Base-by-base conservation (phyloP, 306 rosid species). In the Vigna unguiculata region DNA sequence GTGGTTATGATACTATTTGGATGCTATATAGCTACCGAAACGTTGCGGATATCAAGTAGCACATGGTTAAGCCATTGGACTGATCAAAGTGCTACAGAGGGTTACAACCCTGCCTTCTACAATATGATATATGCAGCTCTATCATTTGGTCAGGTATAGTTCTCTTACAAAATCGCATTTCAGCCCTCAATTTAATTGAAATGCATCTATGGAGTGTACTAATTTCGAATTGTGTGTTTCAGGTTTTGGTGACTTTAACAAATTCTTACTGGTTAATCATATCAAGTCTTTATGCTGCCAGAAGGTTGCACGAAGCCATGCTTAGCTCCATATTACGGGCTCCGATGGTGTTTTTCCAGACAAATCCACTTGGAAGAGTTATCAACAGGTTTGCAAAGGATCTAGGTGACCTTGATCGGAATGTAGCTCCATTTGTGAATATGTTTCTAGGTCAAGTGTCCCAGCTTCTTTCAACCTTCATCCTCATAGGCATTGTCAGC, bases 11-110 rank as follows among this genome's bases (percentile, higher is more conserved):
- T 88, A 76, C 97, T 92, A 80, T 83, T 95, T 78, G 62, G 74
- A 16, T 90, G 89, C 90, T 95, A 90, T 84, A 46, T 81, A 72
- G 75, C 67, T 30, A 88, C 90, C 0, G 97, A 95, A 83, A 77
- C 80, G 51, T 82, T 92, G 77, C 95, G 97, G 78, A 84, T 92
- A 73, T 90, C 83, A 7, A 89, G 96, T 58, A 95, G 97, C 86
- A 88, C 88, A 62, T 95, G 96, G 98, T 82, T 95, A 75, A 89
- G 97, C 82, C 80, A 87, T 78, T 92, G 98, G 98, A 92, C 98
- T 40, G 73, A 79, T 64, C 88, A 89, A 86, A 85, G 93, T 87
- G 60, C 74, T 22, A 82, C 78, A 22, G 83, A 71, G 82, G 79
- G 83, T 84, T 92, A 95, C 77, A 80, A 66, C 55, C 91, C 96